A percentile compares a stretch with the other conserved stretches of the same genome.
Evolutionary conservation across 2,329 filamentous ascomycete genomes (phyloP).

Genomic region (Xylaria sp.): DNA sequence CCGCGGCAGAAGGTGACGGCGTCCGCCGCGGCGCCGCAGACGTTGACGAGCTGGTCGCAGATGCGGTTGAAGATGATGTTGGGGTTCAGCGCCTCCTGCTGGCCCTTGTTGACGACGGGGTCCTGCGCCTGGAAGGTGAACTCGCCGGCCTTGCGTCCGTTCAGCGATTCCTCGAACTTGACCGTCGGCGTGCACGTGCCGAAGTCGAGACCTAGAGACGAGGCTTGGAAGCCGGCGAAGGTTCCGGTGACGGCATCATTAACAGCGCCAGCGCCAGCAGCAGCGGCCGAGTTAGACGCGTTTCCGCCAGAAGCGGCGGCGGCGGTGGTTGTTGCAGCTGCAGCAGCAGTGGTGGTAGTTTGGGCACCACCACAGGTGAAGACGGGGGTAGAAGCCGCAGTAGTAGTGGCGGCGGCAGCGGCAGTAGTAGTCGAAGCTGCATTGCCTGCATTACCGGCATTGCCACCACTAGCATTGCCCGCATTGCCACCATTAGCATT

Average conservation of each 20-base stretch:
- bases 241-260: conserved; percentile 49
- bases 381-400: conserved; percentile 35
- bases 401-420: conserved; percentile 36
- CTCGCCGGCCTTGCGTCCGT: conserved; percentile 66
- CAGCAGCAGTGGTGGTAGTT: conserved; percentile 39
- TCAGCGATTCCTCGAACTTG: conserved; percentile 68
- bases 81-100: conserved; percentile 76
- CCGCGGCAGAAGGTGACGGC: conserved; percentile 64
- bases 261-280: conserved; percentile 48
- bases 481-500: conserved; percentile 37
- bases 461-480: conserved; percentile 39
- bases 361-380: conserved; percentile 29
- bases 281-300: conserved; percentile 41
- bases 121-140: conserved; percentile 77
- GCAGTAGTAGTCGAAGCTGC: conserved; percentile 38
- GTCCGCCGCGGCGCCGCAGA: conserved; percentile 70
- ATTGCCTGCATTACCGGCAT: conserved; percentile 26
- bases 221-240: conserved; percentile 49
- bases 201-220: conserved; percentile 59
- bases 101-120: conserved; percentile 68
- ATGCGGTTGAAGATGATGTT: conserved; percentile 80
- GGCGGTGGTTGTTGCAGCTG: conserved; percentile 37
- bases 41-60: conserved; percentile 75
- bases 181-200: conserved; percentile 67
- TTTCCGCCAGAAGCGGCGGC: conserved; percentile 35